Percentiles rank a stretch among this genome's conserved stretches.
Conservation (phyloP, 108 stramenopile genomes). For the Cyclotella cryptica region DNA sequence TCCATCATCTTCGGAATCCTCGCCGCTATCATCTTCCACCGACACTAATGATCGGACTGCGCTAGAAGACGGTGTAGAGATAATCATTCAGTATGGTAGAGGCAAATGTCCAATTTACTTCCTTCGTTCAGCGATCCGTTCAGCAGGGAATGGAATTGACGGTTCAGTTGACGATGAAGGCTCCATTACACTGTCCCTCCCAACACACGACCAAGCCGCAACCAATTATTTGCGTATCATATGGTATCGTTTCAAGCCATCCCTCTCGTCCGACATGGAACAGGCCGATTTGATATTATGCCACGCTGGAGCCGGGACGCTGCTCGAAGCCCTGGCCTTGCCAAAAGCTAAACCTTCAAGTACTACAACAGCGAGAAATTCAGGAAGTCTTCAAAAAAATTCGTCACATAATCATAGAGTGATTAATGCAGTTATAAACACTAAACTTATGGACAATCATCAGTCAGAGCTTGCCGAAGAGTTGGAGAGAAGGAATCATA, state of each 20-base stretch:
- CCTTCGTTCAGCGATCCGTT: slow-evolving; percentile 5
- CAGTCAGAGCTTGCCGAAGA: slow-evolving; percentile 92
- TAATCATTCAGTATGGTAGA: slow-evolving; percentile 83
- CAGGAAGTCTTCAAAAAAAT: background rate
- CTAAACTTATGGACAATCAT: slow-evolving; percentile 94
- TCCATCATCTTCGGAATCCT: slow-evolving; percentile 14
- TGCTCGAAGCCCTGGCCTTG: slow-evolving; percentile 83
- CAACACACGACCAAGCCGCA: background rate
- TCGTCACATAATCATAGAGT: slow-evolving; percentile 47
- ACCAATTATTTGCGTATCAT: slow-evolving; percentile 13
- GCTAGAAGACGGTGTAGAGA: slow-evolving; percentile 16
- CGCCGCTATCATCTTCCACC: slow-evolving; percentile 12
- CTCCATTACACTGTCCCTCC: slow-evolving; percentile 28
- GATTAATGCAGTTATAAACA: slow-evolving; percentile 89
- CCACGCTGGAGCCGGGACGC: slow-evolving; percentile 95
- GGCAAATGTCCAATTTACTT: slow-evolving; percentile 57
- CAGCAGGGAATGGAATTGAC: background rate
- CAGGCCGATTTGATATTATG: slow-evolving; percentile 84
- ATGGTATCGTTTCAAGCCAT: slow-evolving; percentile 82
- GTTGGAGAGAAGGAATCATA: slow-evolving; percentile 68
- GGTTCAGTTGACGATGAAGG: slow-evolving; percentile 5
- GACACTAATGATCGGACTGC: background rate
- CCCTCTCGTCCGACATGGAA: slow-evolving; percentile 80
- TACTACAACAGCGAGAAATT: background rate
- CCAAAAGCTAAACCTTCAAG: slow-evolving; percentile 1